Evolutionary conservation across 768 basidiomycete genomes (phyloP).

Genomic region (Amanita fuliginea): DNA sequence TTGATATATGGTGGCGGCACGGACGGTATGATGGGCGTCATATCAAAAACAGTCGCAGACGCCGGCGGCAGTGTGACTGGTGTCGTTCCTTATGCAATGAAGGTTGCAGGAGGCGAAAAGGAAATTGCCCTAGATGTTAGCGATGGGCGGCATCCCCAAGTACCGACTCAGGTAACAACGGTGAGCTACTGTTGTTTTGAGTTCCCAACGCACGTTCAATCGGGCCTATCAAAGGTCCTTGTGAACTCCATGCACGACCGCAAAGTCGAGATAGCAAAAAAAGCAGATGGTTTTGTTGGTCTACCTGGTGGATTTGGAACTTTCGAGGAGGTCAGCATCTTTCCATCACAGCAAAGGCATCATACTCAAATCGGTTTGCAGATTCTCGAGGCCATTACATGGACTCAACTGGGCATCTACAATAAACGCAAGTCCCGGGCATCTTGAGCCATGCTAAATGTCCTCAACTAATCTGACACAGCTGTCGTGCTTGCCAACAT

Average conservation of each 20-base stretch:
- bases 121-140: constrained; percentile 25
- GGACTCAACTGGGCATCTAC: constrained; percentile 88
- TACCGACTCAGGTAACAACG: not conserved
- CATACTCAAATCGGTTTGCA: constrained; percentile 15
- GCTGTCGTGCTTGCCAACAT: constrained; percentile 87
- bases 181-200: not conserved
- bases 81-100: constrained; percentile 70
- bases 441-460: not conserved
- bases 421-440: constrained; percentile 50
- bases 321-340: constrained; percentile 67
- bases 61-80: constrained; percentile 68
- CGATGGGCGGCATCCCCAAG: too few relatives aligned
- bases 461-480: constrained; percentile 15
- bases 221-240: constrained; percentile 34
- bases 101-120: constrained; percentile 50
- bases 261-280: constrained; percentile 83
- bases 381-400: constrained; percentile 89
- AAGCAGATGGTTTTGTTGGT: constrained; percentile 72
- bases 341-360: constrained; percentile 3
- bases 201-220: not conserved
- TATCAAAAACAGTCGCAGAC: constrained; percentile 55
- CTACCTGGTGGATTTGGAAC: constrained; percentile 94
- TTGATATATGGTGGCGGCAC: constrained; percentile 85
- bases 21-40: constrained; percentile 78
- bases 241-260: constrained; percentile 83